Percentiles rank a stretch among this genome's conserved stretches.
phyloP scores from a whole-genome alignment of 2,329 filamentous ascomycete species.

The Colletotrichum falcatum region DNA sequence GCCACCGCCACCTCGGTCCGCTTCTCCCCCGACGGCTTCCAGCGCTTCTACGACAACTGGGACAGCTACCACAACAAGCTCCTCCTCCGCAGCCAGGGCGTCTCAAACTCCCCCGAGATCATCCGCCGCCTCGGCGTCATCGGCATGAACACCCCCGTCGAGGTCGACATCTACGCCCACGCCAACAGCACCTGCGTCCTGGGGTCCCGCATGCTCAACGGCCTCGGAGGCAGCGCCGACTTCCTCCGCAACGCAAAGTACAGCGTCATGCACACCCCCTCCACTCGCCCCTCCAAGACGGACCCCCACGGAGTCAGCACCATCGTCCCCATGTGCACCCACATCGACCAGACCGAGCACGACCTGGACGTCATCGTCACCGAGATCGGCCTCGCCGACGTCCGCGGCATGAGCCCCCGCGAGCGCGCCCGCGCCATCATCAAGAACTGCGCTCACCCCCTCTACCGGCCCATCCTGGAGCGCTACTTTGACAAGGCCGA shows the following conservation, averaged over 20 bases:
- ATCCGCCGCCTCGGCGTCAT: slow-evolving; percentile 89
- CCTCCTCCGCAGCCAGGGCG: slow-evolving; percentile 86
- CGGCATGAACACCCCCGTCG: slow-evolving; percentile 94
- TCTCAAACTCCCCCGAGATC: slow-evolving; percentile 91
- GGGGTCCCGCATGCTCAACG: slow-evolving; percentile 89
- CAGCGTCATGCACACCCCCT: slow-evolving; percentile 94
- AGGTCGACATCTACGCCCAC: slow-evolving; percentile 95
- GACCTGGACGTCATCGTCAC: slow-evolving; percentile 91
- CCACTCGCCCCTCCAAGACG: slow-evolving; percentile 81
- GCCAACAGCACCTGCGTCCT: slow-evolving; percentile 92
- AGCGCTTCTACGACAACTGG: slow-evolving; percentile 90
- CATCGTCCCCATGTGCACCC: slow-evolving; percentile 95
- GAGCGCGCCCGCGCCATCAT: slow-evolving; percentile 89
- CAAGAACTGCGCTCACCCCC: slow-evolving; percentile 85
- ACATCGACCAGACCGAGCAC: slow-evolving; percentile 93
- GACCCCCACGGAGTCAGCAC: slow-evolving; percentile 86
- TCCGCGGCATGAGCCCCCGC: slow-evolving; percentile 81
- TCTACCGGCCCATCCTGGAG: slow-evolving; percentile 83
- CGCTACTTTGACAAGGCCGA: slow-evolving; percentile 90
- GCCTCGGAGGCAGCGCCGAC: slow-evolving; percentile 83
- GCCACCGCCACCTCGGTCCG: slow-evolving; percentile 91
- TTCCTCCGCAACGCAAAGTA: slow-evolving; percentile 85
- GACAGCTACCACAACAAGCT: slow-evolving; percentile 84
- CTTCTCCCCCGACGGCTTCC: slow-evolving; percentile 91
- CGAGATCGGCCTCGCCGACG: slow-evolving; percentile 82